Base-by-base conservation (phyloP, 768 basidiomycete species). In the Lactarius hatsudake region DNA sequence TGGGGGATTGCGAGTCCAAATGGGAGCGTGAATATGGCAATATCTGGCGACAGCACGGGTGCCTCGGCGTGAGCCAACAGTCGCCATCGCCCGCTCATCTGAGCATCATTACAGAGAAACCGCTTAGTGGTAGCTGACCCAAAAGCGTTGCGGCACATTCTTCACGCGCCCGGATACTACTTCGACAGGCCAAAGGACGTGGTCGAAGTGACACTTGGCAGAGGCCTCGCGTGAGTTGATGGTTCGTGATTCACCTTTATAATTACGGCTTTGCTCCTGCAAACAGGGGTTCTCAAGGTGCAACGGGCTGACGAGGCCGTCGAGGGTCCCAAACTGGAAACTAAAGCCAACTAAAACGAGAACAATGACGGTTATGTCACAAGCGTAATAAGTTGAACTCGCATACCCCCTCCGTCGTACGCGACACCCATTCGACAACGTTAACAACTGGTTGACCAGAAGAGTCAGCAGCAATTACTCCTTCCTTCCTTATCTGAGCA, bases 141-240 rank as follows among this genome's bases (percentile, higher is more conserved):
- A 17, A 56, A 74, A 69, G 75, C 75, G 1, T 60, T 76, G 3
- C 75, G 73, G 63, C 70, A 74, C 66, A 71, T 76, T 56, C 66
- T 71, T 5, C 73, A 76, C 56, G 74, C 69, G 55, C 71, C 73
- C 0, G 73, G 73, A 42, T 75, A 75, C 61, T 64, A 70, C 59
- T 76, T 68, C 53, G 55, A 45, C 6, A 72, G 64, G 32, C 32
- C 48, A 32, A 40, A n/a, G 0, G 67, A 66, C 5, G n/a, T 63
- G 20, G 62, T 64, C 0, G 60, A 72, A 7, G 53, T 72, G 45
- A 58, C 71, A 17, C 59, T 65, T 6, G 74, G 74, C 5, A 34
- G 56, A 4, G 69, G 74, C 13, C 64, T 73, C 17, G 32, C 70
- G 8, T 71, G 45, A 36, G 70, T 62, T 0, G 59, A 67, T 32